These are phyloP conservation scores for Leucosporidium scottii DNA, from an alignment of 768 basidiomycete species.

Conservation along the genomic window DNA sequence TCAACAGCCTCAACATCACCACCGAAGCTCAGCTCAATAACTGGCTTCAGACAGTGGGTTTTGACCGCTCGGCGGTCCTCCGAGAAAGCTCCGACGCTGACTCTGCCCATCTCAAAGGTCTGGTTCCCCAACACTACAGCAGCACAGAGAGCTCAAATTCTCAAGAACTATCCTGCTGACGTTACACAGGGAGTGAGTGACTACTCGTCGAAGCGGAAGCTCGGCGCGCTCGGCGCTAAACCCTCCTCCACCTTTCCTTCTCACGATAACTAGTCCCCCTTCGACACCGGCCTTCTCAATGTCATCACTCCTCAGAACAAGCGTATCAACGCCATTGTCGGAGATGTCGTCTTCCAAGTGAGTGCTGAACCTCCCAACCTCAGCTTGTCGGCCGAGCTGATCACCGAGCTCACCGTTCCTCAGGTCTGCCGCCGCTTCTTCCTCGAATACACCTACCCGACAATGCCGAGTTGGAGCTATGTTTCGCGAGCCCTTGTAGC, in stretches of 20 bases:
- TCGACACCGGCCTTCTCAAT: slow-evolving; percentile 25
- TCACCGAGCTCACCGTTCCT: too few relatives aligned
- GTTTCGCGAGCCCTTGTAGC: not conserved
- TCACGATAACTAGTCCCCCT: slow-evolving; percentile 26
- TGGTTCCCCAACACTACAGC: slow-evolving; percentile 14
- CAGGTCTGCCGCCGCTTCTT: too few relatives aligned
- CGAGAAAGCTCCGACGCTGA: too few relatives aligned
- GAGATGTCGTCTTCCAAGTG: slow-evolving; percentile 13
- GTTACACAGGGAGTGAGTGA: slow-evolving; percentile 18
- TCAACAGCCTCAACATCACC: slow-evolving; percentile 15
- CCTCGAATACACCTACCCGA: too few relatives aligned
- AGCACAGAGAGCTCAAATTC: not conserved
- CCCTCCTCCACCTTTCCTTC: too few relatives aligned
- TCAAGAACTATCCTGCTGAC: slow-evolving; percentile 34
- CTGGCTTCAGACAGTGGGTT: slow-evolving; percentile 6
- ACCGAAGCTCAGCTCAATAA: slow-evolving; percentile 6
- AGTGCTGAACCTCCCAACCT: not conserved
- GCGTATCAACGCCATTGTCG: slow-evolving; percentile 25
- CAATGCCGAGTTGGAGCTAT: slow-evolving; percentile 8
- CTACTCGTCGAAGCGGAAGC: too few relatives aligned
- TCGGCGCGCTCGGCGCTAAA: too few relatives aligned
- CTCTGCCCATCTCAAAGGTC: too few relatives aligned
- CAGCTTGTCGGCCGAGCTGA: too few relatives aligned
- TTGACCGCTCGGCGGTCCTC: too few relatives aligned
- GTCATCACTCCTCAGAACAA: slow-evolving; percentile 26